Evolutionary conservation across 768 basidiomycete genomes (phyloP).

Genomic region (Mycena albidolilacea): DNA sequence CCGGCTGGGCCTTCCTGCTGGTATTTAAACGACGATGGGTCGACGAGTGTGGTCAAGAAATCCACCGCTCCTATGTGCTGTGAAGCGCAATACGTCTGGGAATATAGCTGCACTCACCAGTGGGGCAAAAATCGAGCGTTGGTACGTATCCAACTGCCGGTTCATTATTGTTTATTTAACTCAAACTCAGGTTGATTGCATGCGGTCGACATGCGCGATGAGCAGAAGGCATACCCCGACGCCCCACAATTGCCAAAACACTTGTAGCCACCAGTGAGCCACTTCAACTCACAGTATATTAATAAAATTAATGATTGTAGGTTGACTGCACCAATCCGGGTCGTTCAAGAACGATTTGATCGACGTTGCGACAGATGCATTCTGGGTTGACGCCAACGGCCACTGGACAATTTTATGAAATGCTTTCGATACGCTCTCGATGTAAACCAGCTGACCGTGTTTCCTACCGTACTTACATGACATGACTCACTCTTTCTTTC

Average conservation of each 20-base stretch:
- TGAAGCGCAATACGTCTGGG: constrained; percentile 29
- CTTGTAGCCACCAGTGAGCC: constrained; percentile 56
- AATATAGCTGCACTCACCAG: constrained; percentile 29
- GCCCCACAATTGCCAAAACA: constrained; percentile 54
- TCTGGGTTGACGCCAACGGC: constrained; percentile 19
- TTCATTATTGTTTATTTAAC: neutral
- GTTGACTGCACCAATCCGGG: constrained; percentile 27
- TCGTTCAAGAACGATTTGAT: constrained; percentile 29
- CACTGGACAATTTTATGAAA: neutral
- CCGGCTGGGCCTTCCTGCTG: neutral
- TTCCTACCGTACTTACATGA: no score
- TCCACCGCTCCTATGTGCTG: constrained; percentile 24
- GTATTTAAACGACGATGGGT: constrained; percentile 30
- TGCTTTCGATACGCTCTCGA: neutral
- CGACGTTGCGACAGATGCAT: constrained; percentile 36
- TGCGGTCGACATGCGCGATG: constrained; percentile 52
- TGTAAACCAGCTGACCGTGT: no score
- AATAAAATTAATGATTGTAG: constrained; percentile 8
- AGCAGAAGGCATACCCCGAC: constrained; percentile 53
- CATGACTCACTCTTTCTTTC: no score
- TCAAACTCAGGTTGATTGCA: constrained; percentile 64
- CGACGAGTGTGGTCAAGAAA: neutral
- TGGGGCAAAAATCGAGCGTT: constrained; percentile 41
- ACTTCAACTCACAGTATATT: neutral
- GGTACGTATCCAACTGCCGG: constrained; percentile 26